phyloP scores from a whole-genome alignment of 2,329 filamentous ascomycete species.

The Ophiostoma australiae region DNA sequence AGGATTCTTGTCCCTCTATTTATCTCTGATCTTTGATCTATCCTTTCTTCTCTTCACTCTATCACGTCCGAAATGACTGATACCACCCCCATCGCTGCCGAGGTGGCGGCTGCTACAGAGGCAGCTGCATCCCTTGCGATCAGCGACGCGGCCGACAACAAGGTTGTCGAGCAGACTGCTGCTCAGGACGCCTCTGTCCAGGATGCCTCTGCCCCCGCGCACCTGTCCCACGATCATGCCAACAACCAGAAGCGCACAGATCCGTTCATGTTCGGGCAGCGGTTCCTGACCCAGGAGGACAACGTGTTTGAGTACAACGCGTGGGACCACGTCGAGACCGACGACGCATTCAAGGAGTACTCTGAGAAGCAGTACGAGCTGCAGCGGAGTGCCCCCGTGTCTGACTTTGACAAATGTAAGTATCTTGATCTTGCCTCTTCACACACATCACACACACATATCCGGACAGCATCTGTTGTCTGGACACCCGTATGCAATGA shows the following conservation, averaged over 20 bases:
- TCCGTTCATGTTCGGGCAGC: conserved; percentile 93
- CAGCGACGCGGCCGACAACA: conserved; percentile 16
- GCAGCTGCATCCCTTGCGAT: conserved; percentile 25
- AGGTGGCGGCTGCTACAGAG: conserved; percentile 19
- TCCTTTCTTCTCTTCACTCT: background rate
- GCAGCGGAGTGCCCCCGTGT: conserved; percentile 81
- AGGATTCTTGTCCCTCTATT: conserved; percentile 8
- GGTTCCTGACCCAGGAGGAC: conserved; percentile 75
- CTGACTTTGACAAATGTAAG: conserved; percentile 82
- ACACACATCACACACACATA: background rate
- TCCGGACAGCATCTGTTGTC: background rate
- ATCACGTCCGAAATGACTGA: conserved; percentile 23
- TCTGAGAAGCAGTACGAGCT: conserved; percentile 76
- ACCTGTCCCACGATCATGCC: conserved; percentile 65
- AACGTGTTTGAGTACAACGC: conserved; percentile 97
- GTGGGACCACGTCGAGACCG: conserved; percentile 96
- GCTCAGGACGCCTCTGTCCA: background rate
- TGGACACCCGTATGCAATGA: conserved; percentile 36
- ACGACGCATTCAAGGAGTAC: conserved; percentile 81
- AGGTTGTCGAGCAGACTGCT: background rate
- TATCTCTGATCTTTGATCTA: conserved; percentile 2
- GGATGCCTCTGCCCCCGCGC: conserved; percentile 42
- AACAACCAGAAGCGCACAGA: conserved; percentile 81
- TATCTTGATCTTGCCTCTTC: background rate
- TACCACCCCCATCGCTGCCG: conserved; percentile 9